Percentiles rank a stretch among this genome's conserved stretches.
Conservation (phyloP, 768 basidiomycete genomes). For the Collybia nuda region DNA sequence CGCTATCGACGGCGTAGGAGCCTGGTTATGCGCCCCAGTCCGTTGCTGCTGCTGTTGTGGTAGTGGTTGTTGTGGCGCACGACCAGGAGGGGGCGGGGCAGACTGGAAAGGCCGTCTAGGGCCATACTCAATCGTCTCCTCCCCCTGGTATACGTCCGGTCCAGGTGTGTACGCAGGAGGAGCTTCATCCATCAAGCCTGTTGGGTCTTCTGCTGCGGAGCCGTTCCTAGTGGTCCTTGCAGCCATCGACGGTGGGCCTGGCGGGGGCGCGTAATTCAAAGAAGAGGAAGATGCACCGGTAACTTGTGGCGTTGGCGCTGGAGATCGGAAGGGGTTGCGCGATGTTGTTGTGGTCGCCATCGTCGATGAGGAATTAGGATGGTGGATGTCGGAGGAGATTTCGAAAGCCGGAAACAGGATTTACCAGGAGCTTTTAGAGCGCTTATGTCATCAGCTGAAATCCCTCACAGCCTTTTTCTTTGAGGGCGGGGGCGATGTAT, state of each 20-base stretch:
- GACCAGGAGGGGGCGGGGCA: constrained; percentile 20
- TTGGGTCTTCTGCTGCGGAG: not conserved
- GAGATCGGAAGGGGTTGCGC: constrained; percentile 33
- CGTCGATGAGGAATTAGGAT: not conserved
- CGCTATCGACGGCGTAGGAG: too few species aligned
- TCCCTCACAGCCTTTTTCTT: too few species aligned
- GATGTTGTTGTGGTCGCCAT: constrained; percentile 2
- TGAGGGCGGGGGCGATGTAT: too few species aligned
- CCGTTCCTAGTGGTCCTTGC: not conserved
- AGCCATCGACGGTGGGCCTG: not conserved
- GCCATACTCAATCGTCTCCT: constrained; percentile 61
- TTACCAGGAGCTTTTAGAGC: too few species aligned
- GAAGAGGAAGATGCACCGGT: constrained; percentile 19
- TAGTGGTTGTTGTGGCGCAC: constrained; percentile 9
- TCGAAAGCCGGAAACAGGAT: too few species aligned
- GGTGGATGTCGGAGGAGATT: too few species aligned
- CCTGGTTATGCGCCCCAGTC: too few species aligned
- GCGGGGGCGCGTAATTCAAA: constrained; percentile 1
- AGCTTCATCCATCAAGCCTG: constrained; percentile 44
- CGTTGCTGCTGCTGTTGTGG: constrained; percentile 5
- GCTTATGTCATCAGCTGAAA: too few species aligned
- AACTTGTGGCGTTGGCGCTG: constrained; percentile 22
- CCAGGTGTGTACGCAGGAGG: constrained; percentile 72
- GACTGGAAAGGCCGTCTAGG: constrained; percentile 63
- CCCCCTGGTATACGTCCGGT: constrained; percentile 54